Evolutionary conservation across 2,329 filamentous ascomycete genomes (phyloP).

Genomic region (Cladobotryum protrusum): DNA sequence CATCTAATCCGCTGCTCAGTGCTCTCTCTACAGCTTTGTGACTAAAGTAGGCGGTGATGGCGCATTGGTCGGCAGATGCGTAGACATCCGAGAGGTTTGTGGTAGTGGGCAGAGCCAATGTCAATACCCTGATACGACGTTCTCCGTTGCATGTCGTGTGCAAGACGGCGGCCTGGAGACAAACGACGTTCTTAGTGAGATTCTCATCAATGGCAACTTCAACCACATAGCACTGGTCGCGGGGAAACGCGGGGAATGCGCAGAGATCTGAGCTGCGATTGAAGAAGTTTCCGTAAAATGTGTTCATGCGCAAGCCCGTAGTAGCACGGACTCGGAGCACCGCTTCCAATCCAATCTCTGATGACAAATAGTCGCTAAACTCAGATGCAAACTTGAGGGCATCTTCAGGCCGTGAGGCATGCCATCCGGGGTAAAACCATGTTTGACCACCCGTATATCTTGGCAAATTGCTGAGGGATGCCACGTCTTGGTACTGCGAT

Average conservation of each 20-base stretch:
- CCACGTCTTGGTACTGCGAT: conserved; percentile 94
- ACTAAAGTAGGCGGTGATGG: conserved; percentile 88
- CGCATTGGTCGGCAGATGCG: conserved; percentile 88
- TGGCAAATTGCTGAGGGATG: conserved; percentile 89
- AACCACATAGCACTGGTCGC: conserved; percentile 95
- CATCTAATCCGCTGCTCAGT: conserved; percentile 78
- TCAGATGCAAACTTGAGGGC: conserved; percentile 97
- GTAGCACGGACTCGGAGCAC: conserved; percentile 93
- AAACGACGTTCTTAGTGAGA: conserved; percentile 84
- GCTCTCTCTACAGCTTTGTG: conserved; percentile 95
- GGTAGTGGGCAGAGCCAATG: conserved; percentile 86
- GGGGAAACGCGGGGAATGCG: conserved; percentile 94
- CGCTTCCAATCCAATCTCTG: conserved; percentile 92
- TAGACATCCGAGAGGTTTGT: conserved; percentile 87
- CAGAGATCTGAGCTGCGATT: conserved; percentile 96
- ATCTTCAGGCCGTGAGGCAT: conserved; percentile 86
- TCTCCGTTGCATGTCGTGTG: conserved; percentile 98
- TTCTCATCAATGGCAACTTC: conserved; percentile 97
- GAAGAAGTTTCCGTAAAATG: conserved; percentile 99
- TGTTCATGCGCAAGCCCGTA: conserved; percentile 90
- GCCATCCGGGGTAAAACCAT: conserved; percentile 98
- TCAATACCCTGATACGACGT: conserved; percentile 89
- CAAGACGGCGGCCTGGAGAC: conserved; percentile 87
- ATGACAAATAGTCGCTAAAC: conserved; percentile 93
- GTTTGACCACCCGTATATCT: conserved; percentile 96